A percentile compares a stretch with the other conserved stretches of the same genome.
These are phyloP conservation scores for Dillenia turbinata DNA, from an alignment of 164 flowering plant genomes.

Conservation along the genomic window DNA sequence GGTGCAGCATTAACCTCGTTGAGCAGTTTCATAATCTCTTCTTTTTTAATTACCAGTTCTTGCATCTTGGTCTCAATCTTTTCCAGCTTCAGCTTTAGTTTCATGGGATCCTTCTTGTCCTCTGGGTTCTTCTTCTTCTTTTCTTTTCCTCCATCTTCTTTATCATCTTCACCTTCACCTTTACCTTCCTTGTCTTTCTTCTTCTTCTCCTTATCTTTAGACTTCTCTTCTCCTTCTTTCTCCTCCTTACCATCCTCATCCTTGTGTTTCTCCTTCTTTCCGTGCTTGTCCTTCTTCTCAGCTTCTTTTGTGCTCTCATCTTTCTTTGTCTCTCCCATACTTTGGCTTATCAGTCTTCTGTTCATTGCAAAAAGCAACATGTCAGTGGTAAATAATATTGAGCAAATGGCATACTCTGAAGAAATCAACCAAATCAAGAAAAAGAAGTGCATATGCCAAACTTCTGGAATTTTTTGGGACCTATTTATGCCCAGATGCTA, in stretches of 20 bases:
- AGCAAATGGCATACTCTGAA: too few species aligned
- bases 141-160: constrained; percentile 18
- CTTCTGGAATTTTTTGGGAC: too few species aligned
- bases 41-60: constrained; percentile 34
- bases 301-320: constrained; percentile 14
- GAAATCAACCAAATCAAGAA: too few species aligned
- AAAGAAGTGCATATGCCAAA: too few species aligned
- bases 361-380: too few species aligned
- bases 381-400: too few species aligned
- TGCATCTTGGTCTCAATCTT: constrained; percentile 50
- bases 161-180: constrained; percentile 14
- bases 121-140: constrained; percentile 58
- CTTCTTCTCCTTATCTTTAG: constrained; percentile 10
- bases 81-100: constrained; percentile 47
- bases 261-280: constrained; percentile 20
- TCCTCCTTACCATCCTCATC: constrained; percentile 8
- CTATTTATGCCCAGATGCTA: too few species aligned
- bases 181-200: constrained; percentile 19
- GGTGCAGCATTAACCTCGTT: constrained; percentile 21
- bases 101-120: constrained; percentile 46
- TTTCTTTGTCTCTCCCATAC: constrained; percentile 36
- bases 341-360: not conserved
- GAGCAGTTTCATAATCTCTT: constrained; percentile 39
- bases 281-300: constrained; percentile 11
- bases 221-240: constrained; percentile 6